A percentile compares a stretch with the other conserved stretches of the same genome.
phyloP scores from a whole-genome alignment of 108 stramenopile genomes.

The Discostella stelligeroides region DNA sequence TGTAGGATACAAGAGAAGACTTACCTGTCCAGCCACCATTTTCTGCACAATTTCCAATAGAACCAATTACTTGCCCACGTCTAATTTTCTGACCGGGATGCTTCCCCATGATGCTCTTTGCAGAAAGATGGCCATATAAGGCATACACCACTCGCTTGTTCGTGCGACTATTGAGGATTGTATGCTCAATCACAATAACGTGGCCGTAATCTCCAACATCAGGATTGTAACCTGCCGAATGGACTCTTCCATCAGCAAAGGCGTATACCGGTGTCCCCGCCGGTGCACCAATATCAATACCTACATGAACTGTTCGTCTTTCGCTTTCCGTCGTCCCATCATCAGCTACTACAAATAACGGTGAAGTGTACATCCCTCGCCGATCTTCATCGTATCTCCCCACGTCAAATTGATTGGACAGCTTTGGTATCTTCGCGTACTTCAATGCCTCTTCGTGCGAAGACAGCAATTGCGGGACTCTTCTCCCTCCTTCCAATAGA shows the following conservation, averaged over 20 bases:
- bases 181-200: slow-evolving; percentile 79
- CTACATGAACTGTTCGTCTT: slow-evolving; percentile 73
- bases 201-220: slow-evolving; percentile 83
- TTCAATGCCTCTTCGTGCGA: slow-evolving; percentile 35
- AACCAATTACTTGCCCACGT: slow-evolving; percentile 62
- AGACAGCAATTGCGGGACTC: slow-evolving; percentile 30
- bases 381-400: slow-evolving; percentile 86
- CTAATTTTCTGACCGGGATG: slow-evolving; percentile 32
- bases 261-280: slow-evolving; percentile 74
- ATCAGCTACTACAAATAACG: slow-evolving; percentile 59
- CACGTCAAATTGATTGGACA: slow-evolving; percentile 31
- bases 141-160: slow-evolving; percentile 53
- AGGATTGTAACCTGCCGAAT: slow-evolving; percentile 78
- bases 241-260: slow-evolving; percentile 72
- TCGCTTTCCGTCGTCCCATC: slow-evolving; percentile 38
- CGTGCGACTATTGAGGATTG: slow-evolving; percentile 19
- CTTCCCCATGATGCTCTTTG: slow-evolving; percentile 24
- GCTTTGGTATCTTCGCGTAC: slow-evolving; percentile 26
- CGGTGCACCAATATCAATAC: slow-evolving; percentile 80
- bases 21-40: slow-evolving; percentile 82
- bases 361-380: slow-evolving; percentile 62
- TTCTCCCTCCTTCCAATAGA: slow-evolving; percentile 14
- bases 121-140: slow-evolving; percentile 81
- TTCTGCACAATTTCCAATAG: slow-evolving; percentile 71
- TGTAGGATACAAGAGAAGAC: background rate